Conservation (phyloP, 129 eudicot species). For the Flaveria brownii region DNA sequence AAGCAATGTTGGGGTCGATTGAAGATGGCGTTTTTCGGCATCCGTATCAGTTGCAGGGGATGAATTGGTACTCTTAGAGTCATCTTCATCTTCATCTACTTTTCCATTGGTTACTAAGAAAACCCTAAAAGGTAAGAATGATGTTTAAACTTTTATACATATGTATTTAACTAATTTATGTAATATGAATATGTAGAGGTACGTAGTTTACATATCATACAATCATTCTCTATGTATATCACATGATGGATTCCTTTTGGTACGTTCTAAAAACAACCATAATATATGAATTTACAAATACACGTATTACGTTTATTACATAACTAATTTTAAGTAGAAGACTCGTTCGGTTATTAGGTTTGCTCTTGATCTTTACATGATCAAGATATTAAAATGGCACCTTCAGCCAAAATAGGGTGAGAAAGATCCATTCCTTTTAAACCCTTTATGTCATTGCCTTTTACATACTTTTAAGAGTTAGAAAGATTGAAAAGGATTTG, state of each 20-base stretch:
- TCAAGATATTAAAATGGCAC: slow-evolving; percentile 38
- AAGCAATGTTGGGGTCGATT: slow-evolving; percentile 59
- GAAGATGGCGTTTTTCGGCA: slow-evolving; percentile 70
- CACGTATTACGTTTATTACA: too few species aligned
- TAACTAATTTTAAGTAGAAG: too few species aligned
- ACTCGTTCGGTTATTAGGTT: slow-evolving; percentile 11
- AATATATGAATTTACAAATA: too few species aligned
- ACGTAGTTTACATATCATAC: slow-evolving; percentile 11
- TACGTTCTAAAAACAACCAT: too few species aligned
- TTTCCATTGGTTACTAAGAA: slow-evolving; percentile 16
- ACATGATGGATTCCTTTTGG: neutral
- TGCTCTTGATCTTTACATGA: slow-evolving; percentile 34
- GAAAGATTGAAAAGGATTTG: slow-evolving; percentile 20
- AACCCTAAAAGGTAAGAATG: slow-evolving; percentile 54
- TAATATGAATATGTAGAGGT: slow-evolving; percentile 17
- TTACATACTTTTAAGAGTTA: slow-evolving; percentile 13
- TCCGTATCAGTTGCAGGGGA: slow-evolving; percentile 54
- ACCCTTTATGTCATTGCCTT: slow-evolving; percentile 32
- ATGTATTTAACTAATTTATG: slow-evolving; percentile 17
- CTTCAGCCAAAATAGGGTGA: slow-evolving; percentile 20
- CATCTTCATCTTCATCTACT: slow-evolving; percentile 16
- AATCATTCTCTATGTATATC: slow-evolving; percentile 4
- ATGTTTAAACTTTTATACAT: slow-evolving; percentile 14
- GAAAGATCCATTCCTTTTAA: slow-evolving; percentile 33
- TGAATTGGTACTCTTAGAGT: slow-evolving; percentile 72